Base-by-base conservation (phyloP, 805 yeast species). In the Pichia heedii region DNA sequence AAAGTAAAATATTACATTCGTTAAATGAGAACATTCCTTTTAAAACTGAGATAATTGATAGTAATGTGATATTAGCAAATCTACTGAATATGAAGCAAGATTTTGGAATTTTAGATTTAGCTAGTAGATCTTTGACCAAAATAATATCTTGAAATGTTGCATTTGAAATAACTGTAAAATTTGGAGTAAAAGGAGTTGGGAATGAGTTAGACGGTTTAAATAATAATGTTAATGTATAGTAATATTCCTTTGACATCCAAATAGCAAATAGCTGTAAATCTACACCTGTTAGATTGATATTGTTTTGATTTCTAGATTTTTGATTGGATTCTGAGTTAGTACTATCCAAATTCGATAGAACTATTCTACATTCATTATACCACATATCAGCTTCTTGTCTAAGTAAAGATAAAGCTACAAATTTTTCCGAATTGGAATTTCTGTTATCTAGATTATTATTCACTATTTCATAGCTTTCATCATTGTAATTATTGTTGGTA, bases 201-300 rank as follows among this genome's bases (percentile, higher is more conserved):
- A 67, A 63, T 37, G 74, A 54, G 34, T 68, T 67, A 4, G 76
- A 72, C 5, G 79, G 79, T 41, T 76, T 63, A 49, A 73, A 75
- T 6, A 75, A 51, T 45, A 70, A 50, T 39, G 70, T 68, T 37
- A 73, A 64, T 26, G 71, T 53, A 42, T 73, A 73, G 36, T 74
- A 69, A 47, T 74, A 73, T 40, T 74, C 60, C 51, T 65, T 59
- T 3, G 60, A 50, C 36, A 61, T 57, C 71, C 71, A 68, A 2
- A 62, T 55, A 1, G 62, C 57, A 8, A 63, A 62, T 2, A 55
- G 58, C 30, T 59, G 61, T 33, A 63, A 57, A 2, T 58, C 50
- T 19, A 52, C 38, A 11, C 36, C 36, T 13, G 20, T 22, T 9
- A 12, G 10, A 26, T 9, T 8, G 8, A 3, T 21, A 18, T 26